Base-by-base conservation (phyloP, 1,284 basidiomycete species). In the Trametes versicolor region DNA sequence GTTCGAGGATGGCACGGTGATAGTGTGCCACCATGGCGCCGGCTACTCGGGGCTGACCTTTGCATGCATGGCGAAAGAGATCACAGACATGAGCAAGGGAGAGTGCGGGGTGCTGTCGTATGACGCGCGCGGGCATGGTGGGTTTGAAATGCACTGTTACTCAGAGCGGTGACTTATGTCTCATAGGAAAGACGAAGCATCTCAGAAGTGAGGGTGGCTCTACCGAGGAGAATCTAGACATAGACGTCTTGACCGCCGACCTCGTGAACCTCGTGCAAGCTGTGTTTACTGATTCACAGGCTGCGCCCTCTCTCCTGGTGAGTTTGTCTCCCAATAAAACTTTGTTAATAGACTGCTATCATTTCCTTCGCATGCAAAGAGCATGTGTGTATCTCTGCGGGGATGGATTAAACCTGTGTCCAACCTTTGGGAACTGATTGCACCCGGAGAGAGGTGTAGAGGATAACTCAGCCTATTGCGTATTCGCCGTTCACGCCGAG, bases 21-120 rank as follows among this genome's bases (percentile, higher is more conserved):
- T 99, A 73, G 84, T 99, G 2, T 94, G 94, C 76, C 96, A 98
- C 74, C 97, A 99, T 72, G 97, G 98, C 0, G 97, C 95, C 0
- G 97, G 98, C 2, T 95, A 95, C 73, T 91, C 91, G 0, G 97
- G 89, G 0, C 82, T 98, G 66, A 94, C 90, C 66, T 99, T 96
- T 76, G 97, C 98, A 0, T 90, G 89, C 70, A 84, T 97, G 58
- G 95, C 97, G 12, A 91, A 90, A 74, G 90, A 94, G 75, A 81
- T 99, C 2, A 79, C 77, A 13, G 83, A 81, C 48, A 71, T 82
- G 75, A 88, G 87, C 32, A 81, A 82, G 9, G 92, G 92, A 7
- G 91, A 94, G 72, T 88, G 93, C 53, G 97, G 98, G 0, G 86
- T 99, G 15, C 72, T 99, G 51, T 84, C 93, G 0, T 83, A 93